Conservation (phyloP, 208 protist genomes). For the Trypanosoma scelopori region DNA sequence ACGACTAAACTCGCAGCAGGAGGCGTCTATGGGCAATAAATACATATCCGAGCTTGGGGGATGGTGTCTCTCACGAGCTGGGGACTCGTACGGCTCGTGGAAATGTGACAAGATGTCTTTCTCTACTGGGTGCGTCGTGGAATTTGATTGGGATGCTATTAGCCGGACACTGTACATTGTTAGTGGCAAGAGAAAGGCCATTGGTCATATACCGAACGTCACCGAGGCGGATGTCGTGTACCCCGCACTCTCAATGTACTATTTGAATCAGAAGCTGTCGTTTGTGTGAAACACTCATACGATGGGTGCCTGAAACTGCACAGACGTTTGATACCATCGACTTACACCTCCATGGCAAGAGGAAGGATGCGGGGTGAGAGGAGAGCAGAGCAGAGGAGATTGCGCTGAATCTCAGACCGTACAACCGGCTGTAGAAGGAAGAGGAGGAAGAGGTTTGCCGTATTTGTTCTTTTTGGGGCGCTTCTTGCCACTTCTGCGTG, state of each 20-base stretch:
- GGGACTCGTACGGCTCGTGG: slow-evolving; percentile 87
- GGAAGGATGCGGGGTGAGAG: no score
- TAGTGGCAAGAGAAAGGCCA: slow-evolving; percentile 68
- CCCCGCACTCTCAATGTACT: slow-evolving; percentile 91
- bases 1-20: slow-evolving; percentile 40
- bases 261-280: slow-evolving; percentile 87
- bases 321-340: slow-evolving; percentile 9
- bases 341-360: no score
- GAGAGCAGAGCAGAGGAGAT: no score
- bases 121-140: slow-evolving; percentile 83
- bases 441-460: background rate
- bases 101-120: slow-evolving; percentile 88
- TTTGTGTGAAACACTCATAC: slow-evolving; percentile 69
- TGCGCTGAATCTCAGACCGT: no score
- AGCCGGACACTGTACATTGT: slow-evolving; percentile 81
- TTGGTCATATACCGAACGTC: slow-evolving; percentile 71
- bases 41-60: slow-evolving; percentile 91
- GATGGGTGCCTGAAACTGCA: background rate
- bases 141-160: slow-evolving; percentile 87
- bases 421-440: no score
- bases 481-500: background rate
- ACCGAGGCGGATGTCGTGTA: slow-evolving; percentile 73
- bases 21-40: slow-evolving; percentile 72
- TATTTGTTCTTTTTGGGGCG: background rate
- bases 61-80: slow-evolving; percentile 88